A percentile compares a stretch with the other conserved stretches of the same genome.
phyloP scores from a whole-genome alignment of 2,329 filamentous ascomycete genomes.

The Ophiocordyceps camponoti-rufipedis region DNA sequence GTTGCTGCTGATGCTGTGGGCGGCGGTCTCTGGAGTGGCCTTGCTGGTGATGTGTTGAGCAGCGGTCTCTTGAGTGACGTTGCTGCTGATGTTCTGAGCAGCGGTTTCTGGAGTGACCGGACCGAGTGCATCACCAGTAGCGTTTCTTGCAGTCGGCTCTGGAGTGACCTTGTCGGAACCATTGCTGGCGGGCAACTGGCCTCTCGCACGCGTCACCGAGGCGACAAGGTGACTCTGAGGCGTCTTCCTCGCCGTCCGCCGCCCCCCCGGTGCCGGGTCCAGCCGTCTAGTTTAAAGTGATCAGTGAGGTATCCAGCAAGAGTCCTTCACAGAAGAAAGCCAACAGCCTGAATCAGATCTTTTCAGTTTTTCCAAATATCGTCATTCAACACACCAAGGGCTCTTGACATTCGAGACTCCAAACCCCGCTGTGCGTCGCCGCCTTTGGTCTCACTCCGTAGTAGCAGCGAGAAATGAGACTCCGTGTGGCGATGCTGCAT shows the following conservation, averaged over 20 bases:
- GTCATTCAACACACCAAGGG: slow-evolving; percentile 33
- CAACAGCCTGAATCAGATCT: slow-evolving; percentile 42
- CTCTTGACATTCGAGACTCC: slow-evolving; percentile 14
- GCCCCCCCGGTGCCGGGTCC: not conserved
- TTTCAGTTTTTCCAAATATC: slow-evolving; percentile 45
- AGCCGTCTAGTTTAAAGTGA: not conserved
- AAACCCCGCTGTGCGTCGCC: slow-evolving; percentile 26
- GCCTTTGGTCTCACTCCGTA: slow-evolving; percentile 40
- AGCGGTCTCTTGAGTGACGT: too few species aligned
- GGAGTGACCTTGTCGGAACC: too few species aligned
- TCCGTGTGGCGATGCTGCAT: slow-evolving; percentile 28
- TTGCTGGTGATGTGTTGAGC: too few species aligned
- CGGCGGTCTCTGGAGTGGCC: too few species aligned
- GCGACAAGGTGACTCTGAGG: not conserved
- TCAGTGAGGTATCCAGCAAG: not conserved
- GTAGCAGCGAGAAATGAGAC: slow-evolving; percentile 24
- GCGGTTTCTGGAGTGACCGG: too few species aligned
- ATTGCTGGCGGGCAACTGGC: too few species aligned
- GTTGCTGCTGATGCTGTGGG: too few species aligned
- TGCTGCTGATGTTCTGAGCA: too few species aligned
- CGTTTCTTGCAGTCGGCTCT: too few species aligned
- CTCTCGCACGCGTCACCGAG: not conserved
- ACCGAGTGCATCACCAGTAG: too few species aligned
- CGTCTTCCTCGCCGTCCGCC: not conserved
- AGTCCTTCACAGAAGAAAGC: not conserved